Percentiles rank a stretch among this genome's conserved stretches.
Conservation (phyloP, 106 monocot genomes). For the Dendrobium officinale region DNA sequence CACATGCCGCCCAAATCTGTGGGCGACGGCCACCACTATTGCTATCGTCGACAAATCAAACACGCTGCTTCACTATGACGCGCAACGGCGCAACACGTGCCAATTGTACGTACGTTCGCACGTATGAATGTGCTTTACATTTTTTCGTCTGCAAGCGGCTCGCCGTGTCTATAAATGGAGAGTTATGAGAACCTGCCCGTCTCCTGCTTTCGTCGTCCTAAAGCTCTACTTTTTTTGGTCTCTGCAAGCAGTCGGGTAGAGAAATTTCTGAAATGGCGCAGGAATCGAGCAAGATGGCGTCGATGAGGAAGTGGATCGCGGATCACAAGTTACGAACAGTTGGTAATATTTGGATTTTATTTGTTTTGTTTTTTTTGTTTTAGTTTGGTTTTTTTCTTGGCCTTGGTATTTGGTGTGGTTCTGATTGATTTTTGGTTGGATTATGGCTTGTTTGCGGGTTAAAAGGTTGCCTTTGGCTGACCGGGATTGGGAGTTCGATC, state of each 20-base stretch:
- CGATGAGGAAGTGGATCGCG: slow-evolving; percentile 62
- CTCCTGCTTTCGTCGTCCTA: background rate
- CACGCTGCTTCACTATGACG: background rate
- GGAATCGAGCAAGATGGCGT: slow-evolving; percentile 31
- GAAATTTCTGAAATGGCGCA: slow-evolving; percentile 34
- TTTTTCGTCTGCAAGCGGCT: background rate
- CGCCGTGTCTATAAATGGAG: background rate
- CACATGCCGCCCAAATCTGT: background rate
- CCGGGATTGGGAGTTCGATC: slow-evolving; percentile 60
- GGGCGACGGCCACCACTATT: background rate
- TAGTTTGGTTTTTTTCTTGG: background rate
- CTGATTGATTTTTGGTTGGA: background rate
- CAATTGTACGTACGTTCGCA: background rate
- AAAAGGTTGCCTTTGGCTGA: slow-evolving; percentile 67
- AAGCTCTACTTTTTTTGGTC: background rate
- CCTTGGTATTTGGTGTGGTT: slow-evolving; percentile 8
- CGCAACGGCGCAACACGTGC: background rate
- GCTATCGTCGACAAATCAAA: background rate
- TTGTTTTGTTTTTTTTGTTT: background rate
- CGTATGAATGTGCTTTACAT: background rate
- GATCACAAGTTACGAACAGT: slow-evolving; percentile 79
- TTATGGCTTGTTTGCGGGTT: background rate
- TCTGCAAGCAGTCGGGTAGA: background rate
- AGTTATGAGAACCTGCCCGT: background rate
- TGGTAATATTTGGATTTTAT: slow-evolving; percentile 32